Evolutionary conservation across 352 stramenopile species (phyloP), one percentile per base, ranked within the genome.

Genomic region (Achlya hypogyna): DNA sequence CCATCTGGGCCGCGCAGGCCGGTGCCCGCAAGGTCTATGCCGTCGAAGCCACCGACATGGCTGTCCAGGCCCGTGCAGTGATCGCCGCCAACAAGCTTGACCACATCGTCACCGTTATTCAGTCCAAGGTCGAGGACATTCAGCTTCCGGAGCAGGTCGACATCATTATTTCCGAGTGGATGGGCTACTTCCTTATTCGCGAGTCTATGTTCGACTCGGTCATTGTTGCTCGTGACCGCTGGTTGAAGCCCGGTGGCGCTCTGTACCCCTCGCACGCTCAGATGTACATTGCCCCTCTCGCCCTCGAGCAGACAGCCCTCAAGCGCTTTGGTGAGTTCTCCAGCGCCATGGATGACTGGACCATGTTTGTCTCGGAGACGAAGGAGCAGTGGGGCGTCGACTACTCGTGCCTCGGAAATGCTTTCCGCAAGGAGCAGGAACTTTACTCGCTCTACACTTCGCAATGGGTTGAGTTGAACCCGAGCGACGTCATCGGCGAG

Each of bases 181-280:
- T 99, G 98, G 86, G 86, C 63, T 99, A 99, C 81, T 99, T 99
- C 63, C 78, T 99, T 22, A 77, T 99, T 51, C 88, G 97, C 51
- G 98, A 99, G 79, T 98, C 86, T 59, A 99, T 99, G 98, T 88
- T 99, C 42, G 97, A 99, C 82, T 98, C 90, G 64, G 87, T 99
- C 35, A 86, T 99, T 28, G 78, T 96, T 25, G 97, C 96, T 5
- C 82, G 98, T 49, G 95, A 99, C 74, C 88, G 88, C 60, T 99
- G 96, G 81, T 78, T 99, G 59, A 98, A 98, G 81, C 72, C 84
- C 0, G 97, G 89, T 3, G 97, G 96, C 60, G 85, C 96, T 35
- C 99, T 99, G 95, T 99, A 99, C 72, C 98, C 98, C 27, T 98
- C 91, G 34, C 94, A 98, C 70, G 93, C 91, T 51, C 98, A 91